These are phyloP conservation scores for Cystobasidium onofrii DNA, from an alignment of 768 basidiomycete species.

Conservation along the genomic window DNA sequence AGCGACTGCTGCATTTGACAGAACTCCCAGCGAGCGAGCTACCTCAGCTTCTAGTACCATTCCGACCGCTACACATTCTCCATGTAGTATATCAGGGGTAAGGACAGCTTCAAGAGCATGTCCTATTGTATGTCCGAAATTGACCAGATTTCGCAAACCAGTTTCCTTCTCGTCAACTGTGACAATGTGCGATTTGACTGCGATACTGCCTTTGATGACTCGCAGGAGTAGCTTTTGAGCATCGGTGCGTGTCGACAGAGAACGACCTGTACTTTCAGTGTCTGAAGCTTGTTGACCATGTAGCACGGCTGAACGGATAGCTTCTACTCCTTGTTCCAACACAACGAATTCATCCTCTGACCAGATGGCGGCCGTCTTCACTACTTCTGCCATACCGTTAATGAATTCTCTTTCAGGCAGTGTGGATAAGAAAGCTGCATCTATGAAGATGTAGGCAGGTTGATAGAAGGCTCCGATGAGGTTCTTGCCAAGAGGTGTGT, in stretches of 20 bases:
- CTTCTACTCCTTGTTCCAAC: conserved; percentile 73
- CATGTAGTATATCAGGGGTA: conserved; percentile 86
- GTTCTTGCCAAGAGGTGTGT: conserved; percentile 96
- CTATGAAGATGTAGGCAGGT: conserved; percentile 93
- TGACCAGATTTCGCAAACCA: conserved; percentile 93
- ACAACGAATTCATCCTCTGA: conserved; percentile 77
- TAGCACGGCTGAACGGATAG: conserved; percentile 74
- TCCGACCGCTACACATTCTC: conserved; percentile 89
- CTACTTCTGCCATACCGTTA: conserved; percentile 98
- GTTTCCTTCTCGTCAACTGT: conserved; percentile 95
- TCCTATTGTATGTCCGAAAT: conserved; percentile 96
- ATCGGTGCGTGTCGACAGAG: conserved; percentile 52
- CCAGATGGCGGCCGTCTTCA: conserved; percentile 99
- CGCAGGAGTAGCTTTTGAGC: conserved; percentile 78
- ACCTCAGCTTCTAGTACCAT: conserved; percentile 97
- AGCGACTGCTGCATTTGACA: conserved; percentile 85
- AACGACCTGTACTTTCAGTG: conserved; percentile 49
- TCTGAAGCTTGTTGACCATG: conserved; percentile 53
- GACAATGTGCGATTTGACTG: conserved; percentile 93
- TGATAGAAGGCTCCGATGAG: conserved; percentile 98
- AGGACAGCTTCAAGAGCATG: conserved; percentile 96
- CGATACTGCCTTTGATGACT: conserved; percentile 85
- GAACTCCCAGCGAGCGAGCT: conserved; percentile 73
- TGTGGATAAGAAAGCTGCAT: conserved; percentile 88
- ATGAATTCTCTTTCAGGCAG: conserved; percentile 85